These are phyloP conservation scores for Cicer cuneatum DNA, from an alignment of 306 rosid species.

Conservation along the genomic window DNA sequence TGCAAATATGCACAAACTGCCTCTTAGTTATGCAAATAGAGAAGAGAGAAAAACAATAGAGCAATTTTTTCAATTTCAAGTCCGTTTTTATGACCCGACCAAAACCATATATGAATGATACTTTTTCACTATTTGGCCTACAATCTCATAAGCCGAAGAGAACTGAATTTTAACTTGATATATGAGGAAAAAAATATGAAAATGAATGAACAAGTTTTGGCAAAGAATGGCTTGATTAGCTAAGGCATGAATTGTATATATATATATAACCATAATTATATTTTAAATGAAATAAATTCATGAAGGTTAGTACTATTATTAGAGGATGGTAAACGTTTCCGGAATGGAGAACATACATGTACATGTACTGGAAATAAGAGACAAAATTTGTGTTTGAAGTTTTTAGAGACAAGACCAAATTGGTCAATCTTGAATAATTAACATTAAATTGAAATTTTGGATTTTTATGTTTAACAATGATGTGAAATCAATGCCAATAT, in stretches of 20 bases:
- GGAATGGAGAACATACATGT: no score
- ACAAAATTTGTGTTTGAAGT: not conserved
- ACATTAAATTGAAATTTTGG: not conserved
- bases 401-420: not conserved
- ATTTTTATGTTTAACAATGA: not conserved
- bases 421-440: no score
- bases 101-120: not conserved
- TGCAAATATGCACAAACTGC: not conserved
- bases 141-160: not conserved
- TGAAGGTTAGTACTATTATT: not conserved
- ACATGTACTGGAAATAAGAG: not conserved
- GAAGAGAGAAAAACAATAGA: not conserved
- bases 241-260: not conserved
- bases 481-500: conserved; percentile 6
- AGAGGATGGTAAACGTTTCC: conserved; percentile 9
- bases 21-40: not conserved
- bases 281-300: conserved; percentile 3
- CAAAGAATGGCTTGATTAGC: conserved; percentile 1
- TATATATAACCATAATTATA: not conserved
- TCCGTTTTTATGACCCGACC: conserved; percentile 41
- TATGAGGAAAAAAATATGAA: not conserved
- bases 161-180: not conserved
- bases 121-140: not conserved
- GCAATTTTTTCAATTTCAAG: not conserved
- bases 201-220: no score